Conservation (phyloP, 1,139 yeast species). For the Sugiyamaella castrensis region DNA sequence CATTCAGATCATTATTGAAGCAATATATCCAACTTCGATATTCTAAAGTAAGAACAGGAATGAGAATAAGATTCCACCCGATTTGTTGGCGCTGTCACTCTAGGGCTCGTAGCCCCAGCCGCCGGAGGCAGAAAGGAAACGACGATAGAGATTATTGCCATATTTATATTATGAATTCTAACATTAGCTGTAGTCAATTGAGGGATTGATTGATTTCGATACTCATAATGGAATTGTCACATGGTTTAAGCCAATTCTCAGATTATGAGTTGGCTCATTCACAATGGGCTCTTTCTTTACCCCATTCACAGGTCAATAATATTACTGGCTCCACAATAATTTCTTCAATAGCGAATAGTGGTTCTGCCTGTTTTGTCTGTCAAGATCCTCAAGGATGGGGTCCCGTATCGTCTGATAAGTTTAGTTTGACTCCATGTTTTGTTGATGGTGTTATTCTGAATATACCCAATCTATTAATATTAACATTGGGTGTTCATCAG, state of each 20-base stretch:
- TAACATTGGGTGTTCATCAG: constrained; percentile 53
- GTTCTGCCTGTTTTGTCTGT: constrained; percentile 33
- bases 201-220: no score
- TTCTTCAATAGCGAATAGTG: neutral
- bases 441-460: constrained; percentile 66
- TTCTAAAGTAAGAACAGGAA: no score
- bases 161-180: no score
- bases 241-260: constrained; percentile 6
- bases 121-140: no score
- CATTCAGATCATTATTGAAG: no score
- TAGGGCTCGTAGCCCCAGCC: no score
- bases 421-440: constrained; percentile 80
- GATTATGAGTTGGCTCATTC: constrained; percentile 8
- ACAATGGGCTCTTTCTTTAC: constrained; percentile 3
- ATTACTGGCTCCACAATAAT: neutral
- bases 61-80: no score
- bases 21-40: no score
- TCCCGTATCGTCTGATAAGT: constrained; percentile 54
- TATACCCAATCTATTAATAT: constrained; percentile 49
- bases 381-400: constrained; percentile 68
- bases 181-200: no score
- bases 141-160: no score
- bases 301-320: neutral
- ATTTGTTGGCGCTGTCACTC: no score
- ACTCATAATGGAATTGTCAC: constrained; percentile 5